These are phyloP conservation scores for Quercus suber DNA, from an alignment of 306 rosid species.

Conservation along the genomic window DNA sequence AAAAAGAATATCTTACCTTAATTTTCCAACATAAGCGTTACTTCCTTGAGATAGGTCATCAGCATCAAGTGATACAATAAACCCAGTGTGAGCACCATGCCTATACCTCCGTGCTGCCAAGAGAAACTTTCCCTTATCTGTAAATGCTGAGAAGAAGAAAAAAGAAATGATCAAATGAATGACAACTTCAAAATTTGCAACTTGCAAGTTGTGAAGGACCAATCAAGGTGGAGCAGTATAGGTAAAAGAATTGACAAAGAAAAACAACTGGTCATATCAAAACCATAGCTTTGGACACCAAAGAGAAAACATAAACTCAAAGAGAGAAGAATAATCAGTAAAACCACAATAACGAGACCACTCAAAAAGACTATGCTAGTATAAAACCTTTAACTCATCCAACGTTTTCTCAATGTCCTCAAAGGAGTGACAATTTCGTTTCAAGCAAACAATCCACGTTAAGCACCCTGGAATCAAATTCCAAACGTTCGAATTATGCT, in stretches of 20 bases:
- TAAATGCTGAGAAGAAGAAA: conserved; percentile 57
- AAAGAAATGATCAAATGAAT: neutral
- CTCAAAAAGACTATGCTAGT: no score
- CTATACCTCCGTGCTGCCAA: conserved; percentile 92
- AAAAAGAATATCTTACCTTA: conserved; percentile 49
- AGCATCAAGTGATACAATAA: conserved; percentile 86
- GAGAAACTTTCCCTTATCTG: conserved; percentile 90
- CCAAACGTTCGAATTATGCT: no score
- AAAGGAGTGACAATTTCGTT: no score
- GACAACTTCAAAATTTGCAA: conserved; percentile 7
- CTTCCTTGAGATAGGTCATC: conserved; percentile 93
- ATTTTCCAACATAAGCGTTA: conserved; percentile 94
- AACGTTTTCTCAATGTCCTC: no score
- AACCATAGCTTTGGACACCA: neutral
- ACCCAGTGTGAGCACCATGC: conserved; percentile 83
- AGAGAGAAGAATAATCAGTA: no score
- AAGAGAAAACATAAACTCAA: neutral
- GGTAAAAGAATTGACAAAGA: neutral
- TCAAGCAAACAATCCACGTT: no score
- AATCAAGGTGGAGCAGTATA: neutral
- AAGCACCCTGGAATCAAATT: no score
- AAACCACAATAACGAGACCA: no score
- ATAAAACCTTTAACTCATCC: no score
- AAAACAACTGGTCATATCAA: neutral
- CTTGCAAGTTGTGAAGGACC: conserved; percentile 13